These are phyloP conservation scores for Cladorrhinum samala DNA, from an alignment of 495 filamentous ascomycete species.

Conservation along the genomic window DNA sequence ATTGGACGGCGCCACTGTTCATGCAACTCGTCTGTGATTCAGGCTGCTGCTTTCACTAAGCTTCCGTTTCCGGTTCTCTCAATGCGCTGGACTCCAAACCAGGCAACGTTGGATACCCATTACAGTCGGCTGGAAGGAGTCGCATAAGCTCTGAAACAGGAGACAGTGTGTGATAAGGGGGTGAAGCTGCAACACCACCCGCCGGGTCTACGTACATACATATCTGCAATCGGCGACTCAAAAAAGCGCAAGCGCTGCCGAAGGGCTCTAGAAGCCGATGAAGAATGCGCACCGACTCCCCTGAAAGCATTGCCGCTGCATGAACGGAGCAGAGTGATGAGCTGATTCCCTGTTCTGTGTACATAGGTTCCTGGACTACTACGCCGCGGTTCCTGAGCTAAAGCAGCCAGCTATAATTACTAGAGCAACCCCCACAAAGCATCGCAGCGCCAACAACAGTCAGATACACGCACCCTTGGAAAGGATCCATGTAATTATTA, in stretches of 20 bases:
- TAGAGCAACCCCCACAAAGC: no score
- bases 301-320: neutral
- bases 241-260: conserved; percentile 7
- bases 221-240: no score
- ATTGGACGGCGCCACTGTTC: conserved; percentile 24
- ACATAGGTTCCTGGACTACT: neutral
- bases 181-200: conserved; percentile 4
- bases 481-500: no score
- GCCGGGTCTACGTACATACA: no score
- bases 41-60: conserved; percentile 10
- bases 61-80: conserved; percentile 6
- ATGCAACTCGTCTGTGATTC: conserved; percentile 14
- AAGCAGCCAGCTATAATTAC: neutral
- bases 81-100: conserved; percentile 12
- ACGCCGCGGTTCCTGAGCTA: conserved; percentile 9
- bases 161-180: conserved; percentile 14
- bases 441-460: no score
- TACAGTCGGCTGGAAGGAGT: conserved; percentile 15
- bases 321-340: no score
- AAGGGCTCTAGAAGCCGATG: conserved; percentile 12
- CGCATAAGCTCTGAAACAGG: conserved; percentile 27
- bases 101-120: neutral
- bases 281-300: neutral
- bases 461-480: no score
- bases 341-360: neutral